These are phyloP conservation scores for Coniella lustricola DNA, from an alignment of 2,329 filamentous ascomycete species.

Conservation along the genomic window DNA sequence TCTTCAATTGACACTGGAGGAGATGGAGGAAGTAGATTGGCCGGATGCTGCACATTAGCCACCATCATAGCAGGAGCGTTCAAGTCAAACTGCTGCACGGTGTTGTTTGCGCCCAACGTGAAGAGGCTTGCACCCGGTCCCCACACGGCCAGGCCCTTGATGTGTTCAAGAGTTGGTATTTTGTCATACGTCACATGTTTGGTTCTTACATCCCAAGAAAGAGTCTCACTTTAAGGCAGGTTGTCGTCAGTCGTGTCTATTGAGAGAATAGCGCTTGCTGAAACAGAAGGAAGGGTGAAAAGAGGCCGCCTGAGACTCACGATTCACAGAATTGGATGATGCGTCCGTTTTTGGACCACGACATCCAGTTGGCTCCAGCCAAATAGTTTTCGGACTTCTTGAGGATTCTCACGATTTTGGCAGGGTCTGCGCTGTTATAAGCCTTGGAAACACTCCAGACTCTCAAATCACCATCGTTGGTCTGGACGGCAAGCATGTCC, in stretches of 20 bases:
- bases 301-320: slow-evolving; percentile 47
- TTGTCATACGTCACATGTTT: slow-evolving; percentile 89
- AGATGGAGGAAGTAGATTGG: slow-evolving; percentile 69
- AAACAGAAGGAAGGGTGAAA: too few relatives aligned
- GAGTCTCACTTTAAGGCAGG: slow-evolving; percentile 62
- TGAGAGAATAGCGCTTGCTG: background rate
- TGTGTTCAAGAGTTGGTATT: slow-evolving; percentile 75
- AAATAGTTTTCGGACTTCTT: slow-evolving; percentile 69
- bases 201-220: slow-evolving; percentile 96
- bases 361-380: slow-evolving; percentile 86
- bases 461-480: slow-evolving; percentile 80
- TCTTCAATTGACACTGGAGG: slow-evolving; percentile 77
- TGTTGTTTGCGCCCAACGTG: slow-evolving; percentile 79
- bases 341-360: slow-evolving; percentile 96
- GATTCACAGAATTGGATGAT: slow-evolving; percentile 88
- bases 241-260: slow-evolving; percentile 23
- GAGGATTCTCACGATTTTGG: slow-evolving; percentile 82
- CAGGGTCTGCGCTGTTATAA: slow-evolving; percentile 62
- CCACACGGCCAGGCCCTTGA: slow-evolving; percentile 78
- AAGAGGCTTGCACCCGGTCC: slow-evolving; percentile 89
- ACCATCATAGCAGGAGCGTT: slow-evolving; percentile 77
- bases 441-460: slow-evolving; percentile 95
- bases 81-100: slow-evolving; percentile 90
- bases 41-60: slow-evolving; percentile 78
- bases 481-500: slow-evolving; percentile 94